These are phyloP conservation scores for Ustilago trichophora DNA, from an alignment of 1,284 basidiomycete species.

Conservation along the genomic window DNA sequence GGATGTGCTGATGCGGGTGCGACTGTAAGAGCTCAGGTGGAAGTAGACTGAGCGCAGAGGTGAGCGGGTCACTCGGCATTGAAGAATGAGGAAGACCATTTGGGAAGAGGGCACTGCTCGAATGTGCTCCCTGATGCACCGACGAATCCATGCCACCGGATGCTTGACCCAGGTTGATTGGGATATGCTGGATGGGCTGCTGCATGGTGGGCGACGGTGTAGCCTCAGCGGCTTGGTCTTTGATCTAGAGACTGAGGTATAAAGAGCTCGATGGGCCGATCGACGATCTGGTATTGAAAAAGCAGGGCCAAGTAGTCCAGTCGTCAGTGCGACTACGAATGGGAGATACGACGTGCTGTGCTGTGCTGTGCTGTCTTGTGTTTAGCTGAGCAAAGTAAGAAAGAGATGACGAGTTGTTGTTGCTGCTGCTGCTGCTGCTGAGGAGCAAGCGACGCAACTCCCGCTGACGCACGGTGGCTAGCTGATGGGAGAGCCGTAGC, in stretches of 20 bases:
- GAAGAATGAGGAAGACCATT: conserved; percentile 18
- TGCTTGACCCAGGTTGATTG: conserved; percentile 25
- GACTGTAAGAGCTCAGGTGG: conserved; percentile 28
- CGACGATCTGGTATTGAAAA: too few relatives aligned
- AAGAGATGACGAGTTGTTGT: too few relatives aligned
- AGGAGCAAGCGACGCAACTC: conserved; percentile 21
- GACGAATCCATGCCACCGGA: conserved; percentile 7
- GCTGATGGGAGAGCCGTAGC: conserved; percentile 22
- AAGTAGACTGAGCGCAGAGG: conserved; percentile 28
- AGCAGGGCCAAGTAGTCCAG: too few relatives aligned
- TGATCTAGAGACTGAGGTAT: too few relatives aligned
- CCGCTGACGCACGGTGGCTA: conserved; percentile 28
- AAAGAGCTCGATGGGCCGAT: too few relatives aligned
- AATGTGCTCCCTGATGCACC: conserved; percentile 13
- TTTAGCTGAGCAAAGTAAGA: too few relatives aligned
- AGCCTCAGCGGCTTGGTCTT: too few relatives aligned
- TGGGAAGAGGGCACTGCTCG: conserved; percentile 13
- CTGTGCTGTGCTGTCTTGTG: too few relatives aligned
- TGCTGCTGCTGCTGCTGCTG: conserved; percentile 5
- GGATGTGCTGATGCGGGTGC: conserved; percentile 28
- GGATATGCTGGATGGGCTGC: conserved; percentile 26
- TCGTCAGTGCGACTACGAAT: too few relatives aligned
- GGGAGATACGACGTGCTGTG: too few relatives aligned
- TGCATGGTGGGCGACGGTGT: conserved; percentile 36
- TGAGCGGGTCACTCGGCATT: conserved; percentile 18